Base-by-base conservation (phyloP, 2,329 filamentous ascomycete genomes). In the Claviceps capensis region DNA sequence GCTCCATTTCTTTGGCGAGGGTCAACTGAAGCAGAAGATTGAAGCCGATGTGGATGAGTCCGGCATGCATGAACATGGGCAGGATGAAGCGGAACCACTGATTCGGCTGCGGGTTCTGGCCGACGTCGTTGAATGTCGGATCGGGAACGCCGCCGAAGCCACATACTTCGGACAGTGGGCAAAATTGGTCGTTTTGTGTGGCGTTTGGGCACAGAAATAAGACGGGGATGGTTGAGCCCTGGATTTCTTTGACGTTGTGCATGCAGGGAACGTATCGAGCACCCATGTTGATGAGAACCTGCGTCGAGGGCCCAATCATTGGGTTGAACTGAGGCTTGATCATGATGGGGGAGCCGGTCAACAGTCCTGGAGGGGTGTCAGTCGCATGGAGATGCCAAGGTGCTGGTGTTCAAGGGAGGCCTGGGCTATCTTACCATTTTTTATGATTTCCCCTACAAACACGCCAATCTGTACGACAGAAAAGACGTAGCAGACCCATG, bases 11-110 rank as follows among this genome's bases (percentile, higher is more conserved):
- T 42, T 85, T 83, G 34, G 86, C 93, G 52, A 97, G 79, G 0
- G 88, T 94, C 62, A 96, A 69, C 66, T 98, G 93, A 22, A 96
- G 77, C 7, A 97, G 76, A 69, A 98, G 76, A 68, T 98, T 98
- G 76, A 97, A 96, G 16, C 82, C 87, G 53, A 98, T 96, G 64
- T 98, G 93, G 56, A 98, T 84, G 52, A 98, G 70, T 14, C 93
- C 93, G 1, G 88, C 89, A 62, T 98, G 93, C 61, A 98, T 73
- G 71, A 98, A 98, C 55, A 98, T 96, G 41, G 93, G 91, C 1
- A 85, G 72, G 63, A 98, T 96, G 72, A 98, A 97, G 55, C 93
- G 86, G 69, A 80, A 98, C 93, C 93, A 98, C 67, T 98, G 93
- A 64, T 97, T 83, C 0, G 93, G 93, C 55, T 80, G 76, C 2